phyloP scores from a whole-genome alignment of 2,329 filamentous ascomycete genomes.

The Fusarium ramigenum region DNA sequence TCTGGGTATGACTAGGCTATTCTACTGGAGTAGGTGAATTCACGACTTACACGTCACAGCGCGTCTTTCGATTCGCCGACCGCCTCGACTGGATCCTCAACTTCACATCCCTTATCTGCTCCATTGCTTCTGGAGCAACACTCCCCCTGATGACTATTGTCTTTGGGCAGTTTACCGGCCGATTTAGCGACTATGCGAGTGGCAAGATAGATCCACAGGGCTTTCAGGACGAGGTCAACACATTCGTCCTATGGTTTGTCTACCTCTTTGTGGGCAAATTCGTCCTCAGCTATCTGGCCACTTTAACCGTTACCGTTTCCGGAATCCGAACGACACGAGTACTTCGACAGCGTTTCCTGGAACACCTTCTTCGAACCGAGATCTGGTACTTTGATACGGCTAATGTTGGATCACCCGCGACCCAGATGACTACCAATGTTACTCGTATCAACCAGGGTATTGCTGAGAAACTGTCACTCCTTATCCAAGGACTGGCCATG shows the following conservation, averaged over 20 bases:
- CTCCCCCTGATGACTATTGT: slow-evolving; percentile 28
- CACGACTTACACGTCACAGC: neutral
- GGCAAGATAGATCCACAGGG: neutral
- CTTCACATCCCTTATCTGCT: slow-evolving; percentile 11
- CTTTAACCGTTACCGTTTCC: neutral
- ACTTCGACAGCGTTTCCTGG: slow-evolving; percentile 15
- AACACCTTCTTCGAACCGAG: slow-evolving; percentile 24
- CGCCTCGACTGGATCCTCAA: slow-evolving; percentile 26
- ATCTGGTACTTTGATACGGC: slow-evolving; percentile 29
- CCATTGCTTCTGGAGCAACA: slow-evolving; percentile 15
- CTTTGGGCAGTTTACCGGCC: slow-evolving; percentile 24
- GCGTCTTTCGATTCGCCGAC: slow-evolving; percentile 30
- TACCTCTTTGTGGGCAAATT: slow-evolving; percentile 31
- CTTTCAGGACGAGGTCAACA: slow-evolving; percentile 11
- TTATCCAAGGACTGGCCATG: slow-evolving; percentile 49
- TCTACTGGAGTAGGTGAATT: rapidly evolving
- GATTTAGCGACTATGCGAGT: slow-evolving; percentile 20
- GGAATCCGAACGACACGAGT: slow-evolving; percentile 27
- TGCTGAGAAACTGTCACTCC: slow-evolving; percentile 50
- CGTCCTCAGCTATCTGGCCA: slow-evolving; percentile 20
- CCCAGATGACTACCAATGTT: slow-evolving; percentile 49
- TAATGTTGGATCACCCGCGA: slow-evolving; percentile 32
- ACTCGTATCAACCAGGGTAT: slow-evolving; percentile 52
- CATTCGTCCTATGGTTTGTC: slow-evolving; percentile 27
- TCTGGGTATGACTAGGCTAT: slow-evolving; percentile 2